Evolutionary conservation across 2,329 filamentous ascomycete genomes (phyloP).

Genomic region (Colletotrichum orchidophilum): DNA sequence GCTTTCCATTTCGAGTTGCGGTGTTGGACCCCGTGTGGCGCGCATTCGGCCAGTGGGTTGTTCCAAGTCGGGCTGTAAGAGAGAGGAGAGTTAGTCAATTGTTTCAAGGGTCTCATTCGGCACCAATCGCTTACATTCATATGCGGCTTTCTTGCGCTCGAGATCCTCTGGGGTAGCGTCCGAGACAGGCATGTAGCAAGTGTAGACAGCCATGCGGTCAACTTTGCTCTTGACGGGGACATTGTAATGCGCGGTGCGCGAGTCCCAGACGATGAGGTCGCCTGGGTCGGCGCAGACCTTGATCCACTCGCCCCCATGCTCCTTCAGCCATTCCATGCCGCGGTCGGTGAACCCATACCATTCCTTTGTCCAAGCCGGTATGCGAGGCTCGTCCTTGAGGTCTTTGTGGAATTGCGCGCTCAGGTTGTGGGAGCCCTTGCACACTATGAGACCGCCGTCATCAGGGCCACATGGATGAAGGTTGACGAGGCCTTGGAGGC

Average conservation of each 20-base stretch:
- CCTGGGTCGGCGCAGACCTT: conserved; percentile 54
- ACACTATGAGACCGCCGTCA: conserved; percentile 47
- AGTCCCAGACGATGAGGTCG: conserved; percentile 55
- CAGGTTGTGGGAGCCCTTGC: conserved; percentile 39
- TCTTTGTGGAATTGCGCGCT: conserved; percentile 48
- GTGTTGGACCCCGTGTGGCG: conserved; percentile 43
- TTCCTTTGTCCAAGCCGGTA: conserved; percentile 47
- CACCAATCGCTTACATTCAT: conserved; percentile 39
- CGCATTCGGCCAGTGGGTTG: conserved; percentile 54
- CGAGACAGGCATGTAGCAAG: conserved; percentile 51
- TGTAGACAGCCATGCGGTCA: conserved; percentile 48
- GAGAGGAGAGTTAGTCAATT: rapidly evolving
- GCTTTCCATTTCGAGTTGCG: conserved; percentile 38
- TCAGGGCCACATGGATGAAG: conserved; percentile 45
- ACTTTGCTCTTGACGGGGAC: conserved; percentile 42
- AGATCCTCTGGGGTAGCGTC: conserved; percentile 52
- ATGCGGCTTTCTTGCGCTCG: conserved; percentile 51
- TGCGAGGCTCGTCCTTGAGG: conserved; percentile 43
- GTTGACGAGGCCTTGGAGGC: conserved; percentile 61
- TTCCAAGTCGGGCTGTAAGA: conserved; percentile 43
- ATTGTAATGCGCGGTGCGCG: conserved; percentile 57
- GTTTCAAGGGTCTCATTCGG: rapidly evolving
- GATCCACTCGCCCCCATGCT: conserved; percentile 43
- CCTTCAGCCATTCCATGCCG: conserved; percentile 48
- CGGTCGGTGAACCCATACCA: conserved; percentile 47